A percentile compares a stretch with the other conserved stretches of the same genome.
phyloP scores from a whole-genome alignment of 2,329 filamentous ascomycete genomes.

The Macrophomina phaseolina region DNA sequence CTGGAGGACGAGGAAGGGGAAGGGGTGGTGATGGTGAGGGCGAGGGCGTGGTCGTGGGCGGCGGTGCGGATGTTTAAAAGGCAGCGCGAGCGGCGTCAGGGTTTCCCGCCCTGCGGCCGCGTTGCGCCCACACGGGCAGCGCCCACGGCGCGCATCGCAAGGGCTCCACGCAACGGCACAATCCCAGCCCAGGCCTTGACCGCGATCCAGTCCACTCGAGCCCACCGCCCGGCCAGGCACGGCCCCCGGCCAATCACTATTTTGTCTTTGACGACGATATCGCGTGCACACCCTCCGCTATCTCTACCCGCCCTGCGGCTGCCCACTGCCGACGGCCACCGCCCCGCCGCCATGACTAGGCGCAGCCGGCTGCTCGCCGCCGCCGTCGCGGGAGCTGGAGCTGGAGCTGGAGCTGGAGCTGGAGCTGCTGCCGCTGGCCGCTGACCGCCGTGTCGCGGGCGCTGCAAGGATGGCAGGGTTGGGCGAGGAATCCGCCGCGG shows the following conservation, averaged over 20 bases:
- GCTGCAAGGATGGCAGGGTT: constrained; percentile 18
- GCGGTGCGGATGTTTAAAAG: constrained; percentile 30
- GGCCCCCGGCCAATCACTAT: constrained; percentile 21
- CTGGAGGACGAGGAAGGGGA: not conserved
- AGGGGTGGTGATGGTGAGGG: constrained; percentile 22
- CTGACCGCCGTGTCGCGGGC: constrained; percentile 14
- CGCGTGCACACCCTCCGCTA: constrained; percentile 21
- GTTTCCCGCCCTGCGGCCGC: constrained; percentile 17
- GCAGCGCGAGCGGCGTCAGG: constrained; percentile 27
- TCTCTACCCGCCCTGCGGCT: constrained; percentile 19
- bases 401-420: not conserved
- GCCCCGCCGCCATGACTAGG: constrained; percentile 16
- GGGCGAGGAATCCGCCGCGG: constrained; percentile 14
- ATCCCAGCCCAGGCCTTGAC: constrained; percentile 20
- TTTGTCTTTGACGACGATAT: constrained; percentile 25
- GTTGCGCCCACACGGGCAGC: constrained; percentile 17
- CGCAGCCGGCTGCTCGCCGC: not conserved
- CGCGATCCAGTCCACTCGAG: constrained; percentile 25
- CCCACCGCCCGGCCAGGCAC: constrained; percentile 22
- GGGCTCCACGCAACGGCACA: constrained; percentile 13
- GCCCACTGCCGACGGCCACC: constrained; percentile 19
- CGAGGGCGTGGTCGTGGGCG: not conserved
- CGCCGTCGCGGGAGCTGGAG: not conserved
- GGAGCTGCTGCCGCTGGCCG: not conserved
- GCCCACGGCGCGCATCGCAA: constrained; percentile 19